These are phyloP conservation scores for Elongisporangium senticosum DNA, from an alignment of 352 stramenopile species.

Conservation along the genomic window DNA sequence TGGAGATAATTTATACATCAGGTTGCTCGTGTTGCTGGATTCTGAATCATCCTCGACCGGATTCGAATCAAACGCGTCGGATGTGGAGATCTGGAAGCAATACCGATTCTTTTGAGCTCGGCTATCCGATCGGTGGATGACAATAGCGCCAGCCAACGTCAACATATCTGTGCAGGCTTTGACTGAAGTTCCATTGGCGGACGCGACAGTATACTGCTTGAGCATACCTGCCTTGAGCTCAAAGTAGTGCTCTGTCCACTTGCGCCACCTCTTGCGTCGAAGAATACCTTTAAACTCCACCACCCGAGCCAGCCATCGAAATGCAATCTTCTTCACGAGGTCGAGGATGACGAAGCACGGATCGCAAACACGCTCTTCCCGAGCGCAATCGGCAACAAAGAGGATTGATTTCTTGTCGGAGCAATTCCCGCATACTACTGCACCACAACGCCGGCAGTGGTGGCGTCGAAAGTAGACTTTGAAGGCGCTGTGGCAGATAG, in stretches of 20 bases:
- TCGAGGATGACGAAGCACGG: conserved; percentile 63
- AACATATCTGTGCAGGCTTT: conserved; percentile 61
- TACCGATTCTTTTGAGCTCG: conserved; percentile 64
- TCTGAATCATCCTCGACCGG: conserved; percentile 18
- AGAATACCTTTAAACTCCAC: conserved; percentile 69
- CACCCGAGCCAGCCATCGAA: conserved; percentile 61
- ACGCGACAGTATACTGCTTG: conserved; percentile 72
- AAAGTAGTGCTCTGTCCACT: conserved; percentile 81
- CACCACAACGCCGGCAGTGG: conserved; percentile 75
- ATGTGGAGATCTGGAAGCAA: conserved; percentile 78
- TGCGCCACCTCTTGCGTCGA: conserved; percentile 63
- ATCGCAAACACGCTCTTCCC: conserved; percentile 66
- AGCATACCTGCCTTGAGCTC: conserved; percentile 69
- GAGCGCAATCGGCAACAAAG: conserved; percentile 60
- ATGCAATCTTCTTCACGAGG: conserved; percentile 54
- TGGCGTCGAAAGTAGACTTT: conserved; percentile 76
- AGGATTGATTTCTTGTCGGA: conserved; percentile 58
- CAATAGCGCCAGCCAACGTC: conserved; percentile 68
- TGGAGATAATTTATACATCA: conserved; percentile 52
- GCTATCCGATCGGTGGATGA: conserved; percentile 72
- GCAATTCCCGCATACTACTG: conserved; percentile 74
- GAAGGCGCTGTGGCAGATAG: conserved; percentile 60
- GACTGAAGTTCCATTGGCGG: conserved; percentile 9
- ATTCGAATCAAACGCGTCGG: conserved; percentile 17
- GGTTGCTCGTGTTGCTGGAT: conserved; percentile 6